A percentile compares a stretch with the other conserved stretches of the same genome.
Evolutionary conservation across 1,139 yeast genomes (phyloP).

Genomic region (Magnusiomyces clavatus): DNA sequence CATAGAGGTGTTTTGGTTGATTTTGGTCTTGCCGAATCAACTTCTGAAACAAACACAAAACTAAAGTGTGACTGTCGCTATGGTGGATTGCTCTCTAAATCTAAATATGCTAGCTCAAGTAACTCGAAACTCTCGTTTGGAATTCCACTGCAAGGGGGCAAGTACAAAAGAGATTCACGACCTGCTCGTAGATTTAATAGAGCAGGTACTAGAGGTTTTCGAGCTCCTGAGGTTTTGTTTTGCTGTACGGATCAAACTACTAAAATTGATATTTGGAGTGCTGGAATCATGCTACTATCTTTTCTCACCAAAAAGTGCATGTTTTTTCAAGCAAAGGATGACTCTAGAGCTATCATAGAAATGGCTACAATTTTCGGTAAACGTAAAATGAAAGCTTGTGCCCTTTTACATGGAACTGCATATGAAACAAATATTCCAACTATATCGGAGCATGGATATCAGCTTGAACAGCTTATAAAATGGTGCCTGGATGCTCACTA

Average conservation of each 20-base stretch:
- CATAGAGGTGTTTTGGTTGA: slow-evolving; percentile 83
- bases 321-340: slow-evolving; percentile 83
- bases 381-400: slow-evolving; percentile 64
- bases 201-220: slow-evolving; percentile 95
- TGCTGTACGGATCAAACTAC: slow-evolving; percentile 81
- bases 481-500: slow-evolving; percentile 6
- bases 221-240: slow-evolving; percentile 90
- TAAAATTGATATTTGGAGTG: slow-evolving; percentile 86
- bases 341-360: slow-evolving; percentile 83
- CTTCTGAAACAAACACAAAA: neutral
- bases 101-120: slow-evolving; percentile 7
- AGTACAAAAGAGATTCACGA: slow-evolving; percentile 36
- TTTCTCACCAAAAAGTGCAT: slow-evolving; percentile 71
- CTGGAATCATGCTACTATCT: slow-evolving; percentile 77
- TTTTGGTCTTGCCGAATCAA: slow-evolving; percentile 76
- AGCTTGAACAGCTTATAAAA: slow-evolving; percentile 22
- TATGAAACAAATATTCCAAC: slow-evolving; percentile 59
- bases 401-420: slow-evolving; percentile 81
- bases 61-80: slow-evolving; percentile 10
- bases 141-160: slow-evolving; percentile 24
- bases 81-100: neutral
- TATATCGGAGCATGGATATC: slow-evolving; percentile 29
- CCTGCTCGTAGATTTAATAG: slow-evolving; percentile 92
- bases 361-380: slow-evolving; percentile 77
- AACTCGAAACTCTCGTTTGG: neutral